Evolutionary conservation across 768 basidiomycete species (phyloP).

Genomic region (Kwoniella shandongensis): DNA sequence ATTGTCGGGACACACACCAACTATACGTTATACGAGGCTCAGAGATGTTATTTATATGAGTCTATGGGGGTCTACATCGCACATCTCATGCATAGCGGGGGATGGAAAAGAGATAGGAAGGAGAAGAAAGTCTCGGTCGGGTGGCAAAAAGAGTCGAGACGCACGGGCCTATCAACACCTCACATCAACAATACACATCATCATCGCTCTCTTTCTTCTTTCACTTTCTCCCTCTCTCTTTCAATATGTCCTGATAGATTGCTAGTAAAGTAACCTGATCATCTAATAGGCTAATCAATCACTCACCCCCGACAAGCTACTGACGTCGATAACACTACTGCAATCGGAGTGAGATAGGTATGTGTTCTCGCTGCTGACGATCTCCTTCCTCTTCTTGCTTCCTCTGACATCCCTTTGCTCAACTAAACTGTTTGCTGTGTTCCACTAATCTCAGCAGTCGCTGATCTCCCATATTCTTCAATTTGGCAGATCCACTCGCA

Average conservation of each 20-base stretch:
- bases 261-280: not conserved
- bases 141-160: no score
- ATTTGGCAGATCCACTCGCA: no score
- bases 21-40: slow-evolving; percentile 7
- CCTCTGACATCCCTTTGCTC: no score
- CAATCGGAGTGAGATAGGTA: no score
- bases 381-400: no score
- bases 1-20: not conserved
- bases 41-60: slow-evolving; percentile 12
- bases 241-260: not conserved
- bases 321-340: no score
- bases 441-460: no score
- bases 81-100: no score
- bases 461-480: no score
- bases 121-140: not conserved
- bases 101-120: not conserved
- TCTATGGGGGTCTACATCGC: not conserved
- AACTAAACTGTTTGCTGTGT: no score
- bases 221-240: not conserved
- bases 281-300: not conserved
- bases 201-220: not conserved
- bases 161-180: no score
- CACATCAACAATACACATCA: not conserved
- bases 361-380: no score
- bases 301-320: not conserved